These are phyloP conservation scores for Xylariaceae sp. DNA, from an alignment of 2,329 filamentous ascomycete genomes.

Conservation along the genomic window DNA sequence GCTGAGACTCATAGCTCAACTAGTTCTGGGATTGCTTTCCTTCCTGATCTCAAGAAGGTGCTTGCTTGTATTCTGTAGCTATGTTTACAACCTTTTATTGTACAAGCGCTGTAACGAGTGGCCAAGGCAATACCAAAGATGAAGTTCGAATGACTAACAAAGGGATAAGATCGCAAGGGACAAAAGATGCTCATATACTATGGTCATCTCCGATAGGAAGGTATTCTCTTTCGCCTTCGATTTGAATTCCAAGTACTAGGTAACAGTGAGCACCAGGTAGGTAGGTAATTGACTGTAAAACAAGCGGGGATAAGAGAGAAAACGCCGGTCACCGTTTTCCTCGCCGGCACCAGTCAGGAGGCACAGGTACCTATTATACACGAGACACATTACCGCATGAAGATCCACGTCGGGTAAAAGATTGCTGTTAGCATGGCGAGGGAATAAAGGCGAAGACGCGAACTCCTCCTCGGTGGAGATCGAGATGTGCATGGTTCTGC, in stretches of 20 bases:
- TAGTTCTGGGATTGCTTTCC: neutral
- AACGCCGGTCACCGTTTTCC: neutral
- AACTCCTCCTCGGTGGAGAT: slow-evolving; percentile 7
- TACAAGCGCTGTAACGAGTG: slow-evolving; percentile 1
- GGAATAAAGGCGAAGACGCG: slow-evolving; percentile 9
- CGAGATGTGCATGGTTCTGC: neutral
- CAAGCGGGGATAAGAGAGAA: neutral
- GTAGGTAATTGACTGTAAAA: neutral
- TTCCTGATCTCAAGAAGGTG: neutral
- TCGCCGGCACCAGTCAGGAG: too few relatives aligned
- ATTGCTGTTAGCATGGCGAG: too few relatives aligned
- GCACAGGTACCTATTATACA: too few relatives aligned
- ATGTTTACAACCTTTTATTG: slow-evolving; percentile 4
- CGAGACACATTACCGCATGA: too few relatives aligned
- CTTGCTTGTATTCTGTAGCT: slow-evolving; percentile 8
- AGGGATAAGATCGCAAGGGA: neutral
- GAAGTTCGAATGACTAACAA: neutral
- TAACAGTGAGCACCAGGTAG: neutral
- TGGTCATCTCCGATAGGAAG: neutral
- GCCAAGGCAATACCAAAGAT: neutral
- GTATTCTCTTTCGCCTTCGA: neutral
- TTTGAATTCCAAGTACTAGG: neutral
- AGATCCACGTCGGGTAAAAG: too few relatives aligned
- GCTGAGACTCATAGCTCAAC: neutral
- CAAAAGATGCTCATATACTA: neutral